Evolutionary conservation across 2,329 filamentous ascomycete genomes (phyloP).

Genomic region (Rugonectria rugulosa): DNA sequence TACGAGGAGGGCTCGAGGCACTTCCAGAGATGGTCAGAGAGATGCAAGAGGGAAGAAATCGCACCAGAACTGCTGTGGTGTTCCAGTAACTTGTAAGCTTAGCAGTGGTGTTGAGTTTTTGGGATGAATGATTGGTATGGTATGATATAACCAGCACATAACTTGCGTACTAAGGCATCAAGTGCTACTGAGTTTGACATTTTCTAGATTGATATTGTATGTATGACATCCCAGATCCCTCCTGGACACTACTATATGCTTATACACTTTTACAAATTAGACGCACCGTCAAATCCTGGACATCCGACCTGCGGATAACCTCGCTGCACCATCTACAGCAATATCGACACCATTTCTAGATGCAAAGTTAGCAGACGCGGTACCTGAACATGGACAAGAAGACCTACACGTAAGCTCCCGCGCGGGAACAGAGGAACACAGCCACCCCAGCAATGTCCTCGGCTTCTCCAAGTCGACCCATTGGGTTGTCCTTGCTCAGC

Average conservation of each 20-base stretch:
- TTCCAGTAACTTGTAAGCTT: conserved; percentile 3
- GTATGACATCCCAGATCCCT: too few relatives aligned
- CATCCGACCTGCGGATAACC: conserved; percentile 39
- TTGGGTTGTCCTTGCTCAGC: conserved; percentile 59
- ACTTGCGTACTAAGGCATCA: too few relatives aligned
- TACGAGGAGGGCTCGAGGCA: conserved; percentile 23
- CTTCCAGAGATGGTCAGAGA: conserved; percentile 19
- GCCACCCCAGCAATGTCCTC: conserved; percentile 69
- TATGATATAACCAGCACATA: too few relatives aligned
- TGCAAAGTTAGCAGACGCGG: conserved; percentile 2
- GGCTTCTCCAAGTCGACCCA: conserved; percentile 61
- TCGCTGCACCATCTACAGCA: conserved; percentile 44
- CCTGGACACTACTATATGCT: too few relatives aligned
- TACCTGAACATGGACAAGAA: neutral
- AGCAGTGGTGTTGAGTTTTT: neutral
- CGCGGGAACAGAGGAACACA: conserved; percentile 63
- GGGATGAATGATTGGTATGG: too few relatives aligned
- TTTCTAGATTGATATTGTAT: too few relatives aligned
- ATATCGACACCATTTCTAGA: conserved; percentile 47
- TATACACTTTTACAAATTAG: too few relatives aligned
- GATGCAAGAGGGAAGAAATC: conserved; percentile 21
- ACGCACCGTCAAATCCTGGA: conserved; percentile 33
- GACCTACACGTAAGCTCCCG: conserved; percentile 57
- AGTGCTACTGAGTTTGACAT: too few relatives aligned
- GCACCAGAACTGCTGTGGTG: conserved; percentile 18